A percentile compares a stretch with the other conserved stretches of the same genome.
phyloP scores from a whole-genome alignment of 495 filamentous ascomycete species.

The Lasiosphaeris hirsuta region DNA sequence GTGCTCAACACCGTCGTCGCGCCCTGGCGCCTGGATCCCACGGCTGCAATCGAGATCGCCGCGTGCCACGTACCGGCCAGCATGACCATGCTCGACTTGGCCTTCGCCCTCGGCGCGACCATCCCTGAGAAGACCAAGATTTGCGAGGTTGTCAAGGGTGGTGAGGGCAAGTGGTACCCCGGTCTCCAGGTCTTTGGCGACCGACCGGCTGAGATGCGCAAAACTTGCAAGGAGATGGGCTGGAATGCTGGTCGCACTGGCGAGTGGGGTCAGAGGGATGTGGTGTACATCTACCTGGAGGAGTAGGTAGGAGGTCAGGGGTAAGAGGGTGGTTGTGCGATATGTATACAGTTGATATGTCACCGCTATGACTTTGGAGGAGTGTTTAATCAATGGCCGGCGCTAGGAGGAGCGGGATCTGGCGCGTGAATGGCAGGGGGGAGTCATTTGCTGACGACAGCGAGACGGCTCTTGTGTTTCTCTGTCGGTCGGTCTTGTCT shows the following conservation, averaged over 20 bases:
- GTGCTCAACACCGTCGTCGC: slow-evolving; percentile 39
- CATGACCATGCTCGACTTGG: slow-evolving; percentile 41
- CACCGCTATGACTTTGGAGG: too few species aligned
- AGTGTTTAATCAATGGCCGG: too few species aligned
- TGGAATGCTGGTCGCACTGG: slow-evolving; percentile 25
- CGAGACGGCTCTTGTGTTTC: too few species aligned
- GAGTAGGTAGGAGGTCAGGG: too few species aligned
- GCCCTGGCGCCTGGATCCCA: slow-evolving; percentile 41
- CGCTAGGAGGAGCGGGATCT: too few species aligned
- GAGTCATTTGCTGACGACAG: too few species aligned
- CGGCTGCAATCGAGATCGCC: slow-evolving; percentile 28
- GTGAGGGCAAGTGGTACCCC: slow-evolving; percentile 38
- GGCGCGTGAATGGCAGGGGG: too few species aligned
- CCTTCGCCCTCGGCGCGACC: slow-evolving; percentile 43
- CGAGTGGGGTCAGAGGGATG: too few species aligned
- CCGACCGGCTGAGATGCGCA: slow-evolving; percentile 15
- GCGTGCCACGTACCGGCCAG: slow-evolving; percentile 40
- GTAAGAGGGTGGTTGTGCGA: too few species aligned
- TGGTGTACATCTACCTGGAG: too few species aligned
- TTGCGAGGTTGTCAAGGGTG: slow-evolving; percentile 39
- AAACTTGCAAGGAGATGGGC: slow-evolving; percentile 35
- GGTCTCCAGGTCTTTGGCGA: slow-evolving; percentile 31
- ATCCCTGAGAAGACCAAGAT: slow-evolving; percentile 42
- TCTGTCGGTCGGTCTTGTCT: slow-evolving; percentile 36
- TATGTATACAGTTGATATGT: too few species aligned